A percentile compares a stretch with the other conserved stretches of the same genome.
phyloP scores from a whole-genome alignment of 805 yeast genomes.

The Suhomyces sp. region DNA sequence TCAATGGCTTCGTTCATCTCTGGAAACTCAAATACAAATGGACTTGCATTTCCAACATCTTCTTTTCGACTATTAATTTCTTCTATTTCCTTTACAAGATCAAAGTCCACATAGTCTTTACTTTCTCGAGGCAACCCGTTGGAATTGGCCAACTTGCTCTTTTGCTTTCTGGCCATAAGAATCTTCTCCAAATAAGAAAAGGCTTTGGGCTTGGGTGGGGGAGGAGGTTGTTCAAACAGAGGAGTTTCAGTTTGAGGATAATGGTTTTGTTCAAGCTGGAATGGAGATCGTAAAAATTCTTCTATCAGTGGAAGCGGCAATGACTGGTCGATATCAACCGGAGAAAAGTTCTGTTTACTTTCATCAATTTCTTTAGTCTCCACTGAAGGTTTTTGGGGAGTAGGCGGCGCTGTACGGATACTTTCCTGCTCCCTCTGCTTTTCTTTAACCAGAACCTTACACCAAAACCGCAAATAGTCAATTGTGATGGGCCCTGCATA shows the following conservation, averaged over 20 bases:
- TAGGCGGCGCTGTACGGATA: neutral
- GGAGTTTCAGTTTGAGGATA: neutral
- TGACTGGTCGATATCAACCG: conserved; percentile 26
- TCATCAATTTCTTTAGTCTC: neutral
- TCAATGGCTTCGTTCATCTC: neutral
- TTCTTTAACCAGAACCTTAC: conserved; percentile 26
- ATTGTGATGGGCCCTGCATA: conserved; percentile 38
- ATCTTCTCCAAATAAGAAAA: conserved; percentile 15
- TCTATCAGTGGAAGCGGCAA: conserved; percentile 28
- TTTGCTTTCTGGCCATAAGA: conserved; percentile 1
- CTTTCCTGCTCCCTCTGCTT: conserved; percentile 9
- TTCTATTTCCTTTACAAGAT: neutral
- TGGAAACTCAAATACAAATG: neutral
- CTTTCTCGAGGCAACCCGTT: neutral
- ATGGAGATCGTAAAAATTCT: conserved; percentile 12
- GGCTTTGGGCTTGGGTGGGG: conserved; percentile 2
- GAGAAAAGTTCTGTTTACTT: neutral
- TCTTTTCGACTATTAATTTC: neutral
- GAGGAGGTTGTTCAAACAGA: neutral
- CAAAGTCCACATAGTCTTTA: neutral
- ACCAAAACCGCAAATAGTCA: conserved; percentile 35
- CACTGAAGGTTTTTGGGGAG: neutral
- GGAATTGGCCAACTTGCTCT: neutral
- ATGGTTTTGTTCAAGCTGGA: conserved; percentile 1
- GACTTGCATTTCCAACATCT: neutral